phyloP scores from a whole-genome alignment of 495 filamentous ascomycete species.

The Umbilicaria muhlenbergii region DNA sequence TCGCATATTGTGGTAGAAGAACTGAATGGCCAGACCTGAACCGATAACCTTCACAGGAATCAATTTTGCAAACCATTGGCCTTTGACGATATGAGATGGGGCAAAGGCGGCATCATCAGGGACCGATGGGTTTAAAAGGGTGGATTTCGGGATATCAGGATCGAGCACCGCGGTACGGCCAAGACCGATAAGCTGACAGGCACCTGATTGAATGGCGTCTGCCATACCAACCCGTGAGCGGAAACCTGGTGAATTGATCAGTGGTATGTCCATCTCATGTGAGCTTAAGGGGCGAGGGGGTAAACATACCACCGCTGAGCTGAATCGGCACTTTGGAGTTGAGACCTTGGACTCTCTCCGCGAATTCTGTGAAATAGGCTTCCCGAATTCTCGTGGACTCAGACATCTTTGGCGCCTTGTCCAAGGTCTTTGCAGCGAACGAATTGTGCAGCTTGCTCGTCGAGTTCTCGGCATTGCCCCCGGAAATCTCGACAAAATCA shows the following conservation, averaged over 20 bases:
- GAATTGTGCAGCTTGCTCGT: slow-evolving; percentile 8
- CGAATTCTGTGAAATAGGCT: slow-evolving; percentile 14
- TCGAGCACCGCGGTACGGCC: slow-evolving; percentile 8
- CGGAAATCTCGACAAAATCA: slow-evolving; percentile 10
- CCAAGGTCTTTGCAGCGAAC: slow-evolving; percentile 6
- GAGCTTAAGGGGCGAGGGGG: not conserved
- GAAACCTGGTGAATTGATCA: slow-evolving; percentile 7
- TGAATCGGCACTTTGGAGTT: slow-evolving; percentile 8
- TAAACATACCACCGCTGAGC: slow-evolving; percentile 7
- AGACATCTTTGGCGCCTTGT: slow-evolving; percentile 4
- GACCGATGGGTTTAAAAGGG: slow-evolving; percentile 9
- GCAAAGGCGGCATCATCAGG: slow-evolving; percentile 11
- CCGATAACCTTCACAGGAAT: slow-evolving; percentile 15
- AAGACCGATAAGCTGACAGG: slow-evolving; percentile 12
- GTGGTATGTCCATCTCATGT: not conserved
- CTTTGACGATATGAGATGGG: slow-evolving; percentile 11
- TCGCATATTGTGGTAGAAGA: slow-evolving; percentile 17
- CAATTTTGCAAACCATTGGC: slow-evolving; percentile 14
- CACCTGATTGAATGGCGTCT: slow-evolving; percentile 10
- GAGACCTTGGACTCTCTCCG: slow-evolving; percentile 8
- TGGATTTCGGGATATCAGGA: slow-evolving; percentile 9
- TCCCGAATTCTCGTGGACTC: slow-evolving; percentile 11
- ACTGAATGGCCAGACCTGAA: slow-evolving; percentile 11
- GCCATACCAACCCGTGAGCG: slow-evolving; percentile 13
- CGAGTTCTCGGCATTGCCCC: slow-evolving; percentile 10